Base-by-base conservation (phyloP, 805 yeast species). In the Wickerhamiella alocasiicola region DNA sequence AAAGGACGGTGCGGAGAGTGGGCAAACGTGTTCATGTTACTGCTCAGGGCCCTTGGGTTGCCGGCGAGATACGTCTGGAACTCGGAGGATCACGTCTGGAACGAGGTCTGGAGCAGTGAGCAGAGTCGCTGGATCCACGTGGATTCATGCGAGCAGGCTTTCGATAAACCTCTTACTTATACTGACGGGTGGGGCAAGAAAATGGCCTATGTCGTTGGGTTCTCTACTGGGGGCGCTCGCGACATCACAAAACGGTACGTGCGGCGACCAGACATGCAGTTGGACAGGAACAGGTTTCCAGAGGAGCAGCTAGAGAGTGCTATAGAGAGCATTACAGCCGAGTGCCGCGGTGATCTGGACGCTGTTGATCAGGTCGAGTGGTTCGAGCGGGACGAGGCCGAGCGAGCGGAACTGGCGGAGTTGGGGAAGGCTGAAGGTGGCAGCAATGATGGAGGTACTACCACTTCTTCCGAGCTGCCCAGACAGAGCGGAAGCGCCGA, bases 1-100 rank as follows among this genome's bases (percentile, higher is more conserved):
- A 55, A 55, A 25, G 97, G 97, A 0, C 66, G 97, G 36, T 88
- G 97, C 60, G 97, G 97, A 1, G 97, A 88, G 57, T 88, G 94
- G 94, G 88, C 87, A 42, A 81, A 81, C 50, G 74, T 88, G 47
- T 85, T 87, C 55, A 68, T 81, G 33, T 62, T 83, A 26, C 60
- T 85, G 2, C 61, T 87, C 41, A 66, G 76, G 20, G 74, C 94
- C 0, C 61, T 87, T 31, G 81, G 78, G 0, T 53, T 75, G 4
- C 64, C 74, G 20, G 72, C 73, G 1, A 61, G 97, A 39, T 85
- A 79, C 53, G 63, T 87, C 2, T 82, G 93, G 93, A 85, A 84
- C 56, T 64, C 71, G 6, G 97, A 88, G 55, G 97, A 88, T 56
- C 97, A 88, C 56, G 96, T 53, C 3, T 88, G 97, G 97, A 80